Evolutionary conservation across 305 asterid species (phyloP).

Genomic region (Rubia tinctorum): DNA sequence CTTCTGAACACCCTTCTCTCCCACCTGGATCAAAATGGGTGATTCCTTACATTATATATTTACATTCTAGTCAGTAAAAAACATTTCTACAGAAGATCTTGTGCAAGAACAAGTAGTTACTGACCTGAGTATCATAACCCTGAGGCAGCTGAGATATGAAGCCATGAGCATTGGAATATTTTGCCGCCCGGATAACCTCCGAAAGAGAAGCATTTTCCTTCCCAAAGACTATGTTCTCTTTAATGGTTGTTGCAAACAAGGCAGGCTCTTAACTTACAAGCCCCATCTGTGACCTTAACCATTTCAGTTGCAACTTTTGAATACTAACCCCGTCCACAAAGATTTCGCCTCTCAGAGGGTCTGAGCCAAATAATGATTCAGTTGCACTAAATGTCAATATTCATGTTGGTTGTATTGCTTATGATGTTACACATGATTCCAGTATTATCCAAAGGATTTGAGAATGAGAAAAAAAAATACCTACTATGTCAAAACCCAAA

Average conservation of each 20-base stretch:
- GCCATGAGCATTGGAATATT: conserved; percentile 88
- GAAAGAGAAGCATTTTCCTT: conserved; percentile 77
- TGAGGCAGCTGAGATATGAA: conserved; percentile 81
- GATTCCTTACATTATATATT: no score
- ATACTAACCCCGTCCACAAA: conserved; percentile 66
- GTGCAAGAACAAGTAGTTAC: no score
- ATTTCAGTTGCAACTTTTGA: conserved; percentile 73
- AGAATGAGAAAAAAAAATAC: no score
- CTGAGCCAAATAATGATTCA: conserved; percentile 15
- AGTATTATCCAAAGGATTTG: no score
- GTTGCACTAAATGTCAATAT: no score
- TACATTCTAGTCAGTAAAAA: no score
- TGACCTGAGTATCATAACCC: conserved; percentile 92
- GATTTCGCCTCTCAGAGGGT: conserved; percentile 69
- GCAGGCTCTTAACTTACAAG: conserved; percentile 96
- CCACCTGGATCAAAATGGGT: conserved; percentile 48
- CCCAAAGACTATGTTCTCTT: conserved; percentile 84
- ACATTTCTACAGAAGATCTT: no score
- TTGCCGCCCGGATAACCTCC: conserved; percentile 77
- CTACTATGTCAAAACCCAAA: no score
- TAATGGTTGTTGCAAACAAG: conserved; percentile 78
- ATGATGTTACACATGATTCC: no score
- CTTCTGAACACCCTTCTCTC: conserved; percentile 92
- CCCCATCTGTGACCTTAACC: conserved; percentile 98
- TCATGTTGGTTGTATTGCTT: no score